A percentile compares a stretch with the other conserved stretches of the same genome.
phyloP scores from a whole-genome alignment of 202 grass and related monocot species.

The Alloteropsis angusta region DNA sequence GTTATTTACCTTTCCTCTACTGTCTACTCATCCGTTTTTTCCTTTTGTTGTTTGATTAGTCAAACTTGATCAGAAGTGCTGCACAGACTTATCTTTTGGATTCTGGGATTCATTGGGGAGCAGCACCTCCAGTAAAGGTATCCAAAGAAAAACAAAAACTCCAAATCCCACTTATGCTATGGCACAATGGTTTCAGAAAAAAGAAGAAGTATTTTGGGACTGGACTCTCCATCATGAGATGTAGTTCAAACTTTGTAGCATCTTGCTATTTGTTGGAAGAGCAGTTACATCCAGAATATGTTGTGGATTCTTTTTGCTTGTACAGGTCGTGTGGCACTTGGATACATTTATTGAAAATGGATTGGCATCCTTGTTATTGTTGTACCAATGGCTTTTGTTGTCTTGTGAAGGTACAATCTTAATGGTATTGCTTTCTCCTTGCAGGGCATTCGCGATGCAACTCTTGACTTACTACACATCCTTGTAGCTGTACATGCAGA shows the following conservation, averaged over 20 bases:
- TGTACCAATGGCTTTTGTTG: neutral
- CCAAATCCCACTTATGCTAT: neutral
- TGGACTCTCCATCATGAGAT: conserved; percentile 1
- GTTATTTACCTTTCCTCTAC: conserved; percentile 10
- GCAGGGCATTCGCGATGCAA: conserved; percentile 97
- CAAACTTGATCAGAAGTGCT: conserved; percentile 85
- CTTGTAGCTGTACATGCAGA: conserved; percentile 92
- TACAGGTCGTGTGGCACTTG: neutral
- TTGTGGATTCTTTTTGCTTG: neutral
- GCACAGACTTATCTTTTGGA: conserved; percentile 80
- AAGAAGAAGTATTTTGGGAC: neutral
- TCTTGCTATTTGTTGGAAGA: conserved; percentile 24
- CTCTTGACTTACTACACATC: conserved; percentile 92
- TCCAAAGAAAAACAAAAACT: conserved; percentile 5
- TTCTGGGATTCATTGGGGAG: conserved; percentile 86
- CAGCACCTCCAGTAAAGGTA: conserved; percentile 90
- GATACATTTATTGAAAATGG: neutral
- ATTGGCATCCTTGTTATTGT: neutral
- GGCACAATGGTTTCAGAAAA: neutral
- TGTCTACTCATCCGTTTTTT: conserved; percentile 20
- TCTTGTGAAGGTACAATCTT: neutral
- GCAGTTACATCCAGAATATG: conserved; percentile 1
- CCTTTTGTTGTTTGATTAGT: conserved; percentile 43
- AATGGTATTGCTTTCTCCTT: conserved; percentile 22
- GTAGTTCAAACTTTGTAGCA: conserved; percentile 3